Evolutionary conservation across 495 filamentous ascomycete species (phyloP), one percentile per base, ranked within the genome.

Genomic region (Tricharina praecox): DNA sequence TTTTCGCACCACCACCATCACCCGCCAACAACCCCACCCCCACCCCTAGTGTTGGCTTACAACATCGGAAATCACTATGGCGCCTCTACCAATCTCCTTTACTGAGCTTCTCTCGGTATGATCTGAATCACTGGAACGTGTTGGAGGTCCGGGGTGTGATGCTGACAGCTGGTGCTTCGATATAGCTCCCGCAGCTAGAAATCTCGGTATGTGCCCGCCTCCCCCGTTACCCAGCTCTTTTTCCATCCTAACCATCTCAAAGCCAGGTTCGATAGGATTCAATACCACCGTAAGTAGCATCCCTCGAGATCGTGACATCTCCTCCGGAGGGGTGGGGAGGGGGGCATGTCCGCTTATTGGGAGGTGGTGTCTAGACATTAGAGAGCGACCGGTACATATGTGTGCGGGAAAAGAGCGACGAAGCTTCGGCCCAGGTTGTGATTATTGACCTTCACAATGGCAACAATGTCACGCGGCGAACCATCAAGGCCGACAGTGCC

Each of bases 401-500:
- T 67, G 80, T 96, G 56, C 81, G 92, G 55, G 88, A 99, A 66
- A 85, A 85, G 67, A 76, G 80, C 58, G 76, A 78, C 52, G 81
- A 82, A 47, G 74, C 78, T 39, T 74, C 82, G 40, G 82, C 90
- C 25, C 86, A 99, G 64, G 90, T 96, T 51, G 81, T 96, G 64
- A 99, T 96, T 65, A 68, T 99, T 65, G 78, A 96, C 63, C 79
- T 99, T 58, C 92, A 94, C 66, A 86, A 92, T 68, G 74, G 74
- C 66, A 93, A 93, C 74, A 82, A 85, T 66, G 73, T 93, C 60
- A 92, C 86, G 50, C 79, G 82, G 53, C 75, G 90, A 53, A 85
- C 87, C 7, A 99, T 99, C 71, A 96, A 95, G 68, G 92, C 90
- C 55, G 90, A 99, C 70, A 94, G 86, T 76, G 92, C 90, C 51